These are phyloP conservation scores for Lonicera japonica DNA, from an alignment of 129 eudicot species.

Conservation along the genomic window DNA sequence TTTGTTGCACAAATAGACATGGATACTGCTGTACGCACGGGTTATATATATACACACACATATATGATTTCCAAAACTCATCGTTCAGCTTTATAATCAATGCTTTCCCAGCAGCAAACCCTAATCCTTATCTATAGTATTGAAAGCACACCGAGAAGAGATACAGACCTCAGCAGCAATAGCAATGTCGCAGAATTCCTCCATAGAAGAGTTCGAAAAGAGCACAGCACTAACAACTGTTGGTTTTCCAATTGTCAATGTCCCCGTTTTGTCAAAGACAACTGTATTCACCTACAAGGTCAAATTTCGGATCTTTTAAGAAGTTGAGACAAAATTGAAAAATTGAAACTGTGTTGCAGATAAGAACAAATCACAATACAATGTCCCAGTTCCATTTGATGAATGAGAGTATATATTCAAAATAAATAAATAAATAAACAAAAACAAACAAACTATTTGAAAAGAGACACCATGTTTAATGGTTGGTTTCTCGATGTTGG, in stretches of 20 bases:
- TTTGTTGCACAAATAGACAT: too few relatives aligned
- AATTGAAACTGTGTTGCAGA: neutral
- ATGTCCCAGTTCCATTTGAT: neutral
- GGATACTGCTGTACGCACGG: too few relatives aligned
- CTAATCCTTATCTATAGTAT: too few relatives aligned
- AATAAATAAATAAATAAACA: too few relatives aligned
- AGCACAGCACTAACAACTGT: conserved; percentile 73
- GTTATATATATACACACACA: too few relatives aligned
- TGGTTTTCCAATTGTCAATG: conserved; percentile 88
- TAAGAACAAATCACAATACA: neutral
- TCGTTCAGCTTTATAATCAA: neutral
- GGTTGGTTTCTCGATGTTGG: too few relatives aligned
- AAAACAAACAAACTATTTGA: too few relatives aligned
- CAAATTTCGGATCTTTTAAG: conserved; percentile 13
- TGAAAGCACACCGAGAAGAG: neutral
- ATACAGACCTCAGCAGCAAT: conserved; percentile 76
- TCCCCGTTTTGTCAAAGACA: conserved; percentile 96
- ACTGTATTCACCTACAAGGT: conserved; percentile 67
- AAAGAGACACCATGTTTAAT: too few relatives aligned
- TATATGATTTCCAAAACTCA: neutral
- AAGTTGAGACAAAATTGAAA: neutral
- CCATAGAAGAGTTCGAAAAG: conserved; percentile 66
- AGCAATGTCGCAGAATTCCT: conserved; percentile 66
- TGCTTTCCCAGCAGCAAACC: neutral
- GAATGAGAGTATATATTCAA: too few relatives aligned